These are phyloP conservation scores for Colletotrichum endophyticum DNA, from an alignment of 2,329 filamentous ascomycete genomes.

Conservation along the genomic window DNA sequence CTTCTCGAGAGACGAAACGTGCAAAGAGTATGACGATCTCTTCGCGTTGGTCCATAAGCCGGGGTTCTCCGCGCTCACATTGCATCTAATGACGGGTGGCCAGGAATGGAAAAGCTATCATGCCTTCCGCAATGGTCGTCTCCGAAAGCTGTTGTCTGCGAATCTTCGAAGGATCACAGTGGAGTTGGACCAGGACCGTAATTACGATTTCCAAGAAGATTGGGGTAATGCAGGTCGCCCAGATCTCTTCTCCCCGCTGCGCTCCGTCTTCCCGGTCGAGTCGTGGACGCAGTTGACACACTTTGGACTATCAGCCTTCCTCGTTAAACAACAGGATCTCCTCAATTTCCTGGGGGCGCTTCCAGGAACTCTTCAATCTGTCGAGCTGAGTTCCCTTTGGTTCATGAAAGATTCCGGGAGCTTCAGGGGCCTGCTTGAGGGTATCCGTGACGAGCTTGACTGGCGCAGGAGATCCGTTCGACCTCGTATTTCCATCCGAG, in stretches of 20 bases:
- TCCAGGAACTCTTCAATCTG: constrained; percentile 28
- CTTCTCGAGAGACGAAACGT: constrained; percentile 26
- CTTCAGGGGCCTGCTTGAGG: constrained; percentile 21
- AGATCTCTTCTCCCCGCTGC: constrained; percentile 24
- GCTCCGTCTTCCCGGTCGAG: constrained; percentile 31
- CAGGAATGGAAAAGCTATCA: constrained; percentile 4
- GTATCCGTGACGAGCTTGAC: constrained; percentile 24
- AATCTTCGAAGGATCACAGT: constrained; percentile 28
- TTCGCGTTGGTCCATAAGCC: constrained; percentile 25
- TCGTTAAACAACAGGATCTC: constrained; percentile 29
- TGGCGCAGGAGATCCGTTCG: constrained; percentile 16
- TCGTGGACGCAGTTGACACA: constrained; percentile 31
- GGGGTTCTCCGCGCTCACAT: constrained; percentile 30
- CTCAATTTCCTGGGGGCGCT: constrained; percentile 30
- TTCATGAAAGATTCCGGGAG: constrained; percentile 23
- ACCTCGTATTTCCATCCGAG: not conserved
- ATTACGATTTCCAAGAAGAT: not conserved
- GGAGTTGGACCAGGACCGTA: constrained; percentile 17
- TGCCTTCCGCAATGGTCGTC: constrained; percentile 17
- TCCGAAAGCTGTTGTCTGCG: constrained; percentile 22
- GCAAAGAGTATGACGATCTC: constrained; percentile 29
- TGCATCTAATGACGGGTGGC: constrained; percentile 24
- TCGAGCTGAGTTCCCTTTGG: constrained; percentile 36
- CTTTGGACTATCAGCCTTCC: constrained; percentile 32
- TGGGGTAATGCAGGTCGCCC: not conserved